Evolutionary conservation across 2,329 filamentous ascomycete species (phyloP).

Genomic region (Thelonectria olida): DNA sequence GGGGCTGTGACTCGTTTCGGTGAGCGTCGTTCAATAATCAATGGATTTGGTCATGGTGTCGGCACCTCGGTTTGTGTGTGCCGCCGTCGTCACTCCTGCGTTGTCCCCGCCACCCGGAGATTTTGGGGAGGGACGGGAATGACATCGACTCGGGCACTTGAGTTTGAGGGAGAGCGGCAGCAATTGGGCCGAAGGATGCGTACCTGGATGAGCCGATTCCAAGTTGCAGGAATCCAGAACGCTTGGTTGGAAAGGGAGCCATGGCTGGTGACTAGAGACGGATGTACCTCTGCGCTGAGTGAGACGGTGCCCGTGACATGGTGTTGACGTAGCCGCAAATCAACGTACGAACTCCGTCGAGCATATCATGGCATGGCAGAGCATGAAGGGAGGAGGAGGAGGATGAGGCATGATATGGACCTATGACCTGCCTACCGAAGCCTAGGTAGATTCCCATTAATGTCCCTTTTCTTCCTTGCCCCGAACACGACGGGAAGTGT

Average conservation of each 20-base stretch:
- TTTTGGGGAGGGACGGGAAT: conserved; percentile 3
- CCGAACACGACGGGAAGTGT: no score
- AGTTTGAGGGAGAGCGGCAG: conserved; percentile 39
- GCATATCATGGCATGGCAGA: conserved; percentile 8
- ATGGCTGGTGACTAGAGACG: no score
- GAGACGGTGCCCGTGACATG: conserved; percentile 8
- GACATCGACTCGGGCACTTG: conserved; percentile 13
- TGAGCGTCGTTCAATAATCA: neutral
- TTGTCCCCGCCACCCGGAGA: conserved; percentile 14
- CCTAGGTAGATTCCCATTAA: neutral
- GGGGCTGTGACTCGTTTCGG: conserved; percentile 6
- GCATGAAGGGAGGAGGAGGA: neutral
- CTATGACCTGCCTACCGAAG: neutral
- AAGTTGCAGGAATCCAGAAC: conserved; percentile 18
- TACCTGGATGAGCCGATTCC: neutral
- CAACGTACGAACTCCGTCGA: neutral
- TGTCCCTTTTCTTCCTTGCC: neutral
- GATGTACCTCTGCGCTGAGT: no score
- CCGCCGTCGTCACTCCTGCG: neutral
- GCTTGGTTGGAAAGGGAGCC: no score
- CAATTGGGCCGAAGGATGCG: conserved; percentile 22
- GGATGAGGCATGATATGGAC: conserved; percentile 3
- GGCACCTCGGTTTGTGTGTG: neutral
- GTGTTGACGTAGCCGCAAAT: conserved; percentile 24
- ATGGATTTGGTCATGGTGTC: neutral